Conservation (phyloP, 176 grass and related monocot species). For the Chrysopogon serrulatus region DNA sequence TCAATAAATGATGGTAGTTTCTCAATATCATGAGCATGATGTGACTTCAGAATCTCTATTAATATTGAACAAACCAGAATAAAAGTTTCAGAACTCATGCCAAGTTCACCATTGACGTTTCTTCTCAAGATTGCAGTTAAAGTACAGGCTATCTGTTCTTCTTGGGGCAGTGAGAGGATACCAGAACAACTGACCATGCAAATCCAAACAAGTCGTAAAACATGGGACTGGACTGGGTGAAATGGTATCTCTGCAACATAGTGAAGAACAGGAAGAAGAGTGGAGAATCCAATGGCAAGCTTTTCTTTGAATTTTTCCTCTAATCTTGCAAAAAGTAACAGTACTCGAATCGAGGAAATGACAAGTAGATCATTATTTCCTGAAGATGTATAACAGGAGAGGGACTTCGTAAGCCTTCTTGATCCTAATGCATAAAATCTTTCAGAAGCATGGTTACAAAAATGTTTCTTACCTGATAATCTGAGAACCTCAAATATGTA, state of each 20-base stretch:
- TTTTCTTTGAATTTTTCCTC: constrained; percentile 79
- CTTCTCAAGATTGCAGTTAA: constrained; percentile 68
- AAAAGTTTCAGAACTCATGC: constrained; percentile 66
- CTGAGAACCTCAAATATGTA: constrained; percentile 92
- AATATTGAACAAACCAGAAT: constrained; percentile 61
- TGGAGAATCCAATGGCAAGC: constrained; percentile 74
- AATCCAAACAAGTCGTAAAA: constrained; percentile 62
- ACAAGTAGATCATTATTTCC: constrained; percentile 82
- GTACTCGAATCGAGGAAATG: constrained; percentile 66
- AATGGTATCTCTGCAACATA: constrained; percentile 88
- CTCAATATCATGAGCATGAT: constrained; percentile 51
- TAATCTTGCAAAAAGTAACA: constrained; percentile 57
- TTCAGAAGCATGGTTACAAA: neutral
- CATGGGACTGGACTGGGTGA: constrained; percentile 78
- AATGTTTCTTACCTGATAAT: constrained; percentile 59
- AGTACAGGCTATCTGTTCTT: constrained; percentile 63
- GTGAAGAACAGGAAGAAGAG: constrained; percentile 71
- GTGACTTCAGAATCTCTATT: constrained; percentile 73
- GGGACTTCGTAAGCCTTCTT: constrained; percentile 13
- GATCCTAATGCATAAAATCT: constrained; percentile 10
- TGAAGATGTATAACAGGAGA: constrained; percentile 39
- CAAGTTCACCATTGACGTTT: constrained; percentile 46
- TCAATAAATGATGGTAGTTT: constrained; percentile 58
- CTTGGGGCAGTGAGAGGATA: constrained; percentile 65
- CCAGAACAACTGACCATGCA: constrained; percentile 65